These are phyloP conservation scores for Xanthoconium purpureum DNA, from an alignment of 768 basidiomycete genomes.

Conservation along the genomic window DNA sequence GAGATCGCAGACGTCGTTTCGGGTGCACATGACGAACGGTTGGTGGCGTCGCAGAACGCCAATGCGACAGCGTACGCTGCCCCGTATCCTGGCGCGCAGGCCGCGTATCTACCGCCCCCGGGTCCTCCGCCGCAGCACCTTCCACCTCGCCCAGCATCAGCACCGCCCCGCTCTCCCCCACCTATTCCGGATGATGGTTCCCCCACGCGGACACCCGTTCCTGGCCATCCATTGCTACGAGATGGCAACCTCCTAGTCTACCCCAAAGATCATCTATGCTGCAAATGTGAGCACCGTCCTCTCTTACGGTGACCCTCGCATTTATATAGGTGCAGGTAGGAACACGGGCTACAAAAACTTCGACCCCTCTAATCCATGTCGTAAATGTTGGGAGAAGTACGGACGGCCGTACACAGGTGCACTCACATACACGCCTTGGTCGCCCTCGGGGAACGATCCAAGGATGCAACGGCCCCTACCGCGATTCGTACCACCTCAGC, in stretches of 20 bases:
- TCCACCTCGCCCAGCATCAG: slow-evolving; percentile 8
- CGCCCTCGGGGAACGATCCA: slow-evolving; percentile 17
- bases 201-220: slow-evolving; percentile 60
- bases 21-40: slow-evolving; percentile 20
- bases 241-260: slow-evolving; percentile 67
- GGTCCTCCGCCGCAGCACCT: not conserved
- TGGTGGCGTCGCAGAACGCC: slow-evolving; percentile 8
- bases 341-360: slow-evolving; percentile 73
- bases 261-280: slow-evolving; percentile 57
- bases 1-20: slow-evolving; percentile 32
- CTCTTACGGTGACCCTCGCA: not conserved
- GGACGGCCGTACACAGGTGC: slow-evolving; percentile 59
- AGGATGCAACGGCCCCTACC: slow-evolving; percentile 32
- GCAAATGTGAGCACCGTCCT: slow-evolving; percentile 53
- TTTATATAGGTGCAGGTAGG: slow-evolving; percentile 43
- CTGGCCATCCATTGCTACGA: slow-evolving; percentile 66
- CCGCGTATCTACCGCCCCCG: slow-evolving; percentile 14
- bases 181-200: slow-evolving; percentile 46
- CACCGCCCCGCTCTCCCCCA: slow-evolving; percentile 11
- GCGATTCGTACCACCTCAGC: slow-evolving; percentile 22
- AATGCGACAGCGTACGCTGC: slow-evolving; percentile 21
- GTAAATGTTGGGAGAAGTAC: slow-evolving; percentile 73
- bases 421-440: slow-evolving; percentile 50
- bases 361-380: slow-evolving; percentile 67
- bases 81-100: slow-evolving; percentile 8